Base-by-base conservation (phyloP, 2,329 filamentous ascomycete species). In the Neurospora sp. region DNA sequence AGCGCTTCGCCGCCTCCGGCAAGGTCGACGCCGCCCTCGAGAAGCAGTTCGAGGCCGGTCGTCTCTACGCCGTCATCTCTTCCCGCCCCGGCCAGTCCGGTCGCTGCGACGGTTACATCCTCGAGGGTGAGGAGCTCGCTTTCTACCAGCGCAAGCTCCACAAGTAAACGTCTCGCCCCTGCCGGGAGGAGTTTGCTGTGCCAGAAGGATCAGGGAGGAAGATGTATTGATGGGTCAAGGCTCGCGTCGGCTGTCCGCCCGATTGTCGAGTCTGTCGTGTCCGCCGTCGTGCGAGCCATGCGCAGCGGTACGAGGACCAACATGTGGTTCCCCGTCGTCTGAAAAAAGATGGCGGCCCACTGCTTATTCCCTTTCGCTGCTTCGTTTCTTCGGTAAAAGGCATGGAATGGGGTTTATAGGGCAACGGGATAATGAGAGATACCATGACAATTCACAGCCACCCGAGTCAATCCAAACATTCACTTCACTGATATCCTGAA, bases 111-210 rank as follows among this genome's bases (percentile, higher is more conserved):
- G 96, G 96, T 77, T 99, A 99, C 88, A 91, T 99, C 83, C 88
- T 99, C 77, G 96, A 99, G 91, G 96, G 96, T 80, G 96, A 99
- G 85, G 96, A 99, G 90, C 89, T 99, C 81, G 93, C 94, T 84
- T 99, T 99, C 92, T 99, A 99, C 93, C 94, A 97, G 91, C 92
- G 92, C 87, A 94, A 94, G 86, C 93, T 98, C 84, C 92, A 96
- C 90, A 98, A 97, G 89, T 98, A 97, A 73, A 71, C 69, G 72
- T 38, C 52, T 36, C 52, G 52, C 52, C 52, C 52, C 15, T 62
- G 15, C 52, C 52, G 52, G 70, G 70, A 40, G 71, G 41, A 19
- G 68, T 52, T 57, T 41, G 40, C 28, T 36, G 70, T 67, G 38
- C 70, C 66, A 46, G 12, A 68, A 66, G 62, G 70, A 69, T 70